phyloP scores from a whole-genome alignment of 2,329 filamentous ascomycete species.

The Hypoxylon sp. region DNA sequence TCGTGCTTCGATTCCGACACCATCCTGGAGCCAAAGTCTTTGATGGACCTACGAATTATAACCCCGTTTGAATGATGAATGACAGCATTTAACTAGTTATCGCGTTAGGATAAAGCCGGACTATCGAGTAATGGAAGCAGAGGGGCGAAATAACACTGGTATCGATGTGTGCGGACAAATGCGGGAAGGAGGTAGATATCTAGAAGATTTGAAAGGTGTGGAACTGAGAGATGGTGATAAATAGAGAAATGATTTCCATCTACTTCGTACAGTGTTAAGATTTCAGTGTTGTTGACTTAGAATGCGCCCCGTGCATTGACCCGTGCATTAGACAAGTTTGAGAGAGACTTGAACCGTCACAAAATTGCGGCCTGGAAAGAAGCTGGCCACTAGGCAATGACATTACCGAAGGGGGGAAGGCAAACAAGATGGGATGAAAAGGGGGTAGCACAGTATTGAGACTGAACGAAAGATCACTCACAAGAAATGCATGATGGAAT shows the following conservation, averaged over 20 bases:
- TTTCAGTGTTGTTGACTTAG: neutral
- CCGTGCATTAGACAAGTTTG: constrained; percentile 1
- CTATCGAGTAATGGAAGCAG: neutral
- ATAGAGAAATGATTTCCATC: neutral
- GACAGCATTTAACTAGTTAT: constrained; percentile 63
- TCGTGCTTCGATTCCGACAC: constrained; percentile 59
- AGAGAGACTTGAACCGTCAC: neutral
- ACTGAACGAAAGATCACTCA: constrained; percentile 56
- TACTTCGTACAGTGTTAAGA: neutral
- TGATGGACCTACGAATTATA: constrained; percentile 58
- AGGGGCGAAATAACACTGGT: neutral
- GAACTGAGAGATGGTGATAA: neutral
- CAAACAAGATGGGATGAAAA: constrained; percentile 13
- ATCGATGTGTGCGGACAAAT: neutral
- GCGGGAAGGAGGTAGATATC: neutral
- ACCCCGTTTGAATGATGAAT: constrained; percentile 61
- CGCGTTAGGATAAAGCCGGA: constrained; percentile 15
- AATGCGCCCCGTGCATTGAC: constrained; percentile 1
- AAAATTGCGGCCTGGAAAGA: constrained; percentile 2
- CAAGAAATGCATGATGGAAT: constrained; percentile 67
- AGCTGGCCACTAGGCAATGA: constrained; percentile 3
- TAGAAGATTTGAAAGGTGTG: neutral
- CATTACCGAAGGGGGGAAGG: neutral
- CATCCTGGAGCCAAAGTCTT: constrained; percentile 64
- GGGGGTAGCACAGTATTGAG: neutral